A percentile compares a stretch with the other conserved stretches of the same genome.
These are phyloP conservation scores for Saccharomycopsis olivae DNA, from an alignment of 805 yeast genomes.

Conservation along the genomic window DNA sequence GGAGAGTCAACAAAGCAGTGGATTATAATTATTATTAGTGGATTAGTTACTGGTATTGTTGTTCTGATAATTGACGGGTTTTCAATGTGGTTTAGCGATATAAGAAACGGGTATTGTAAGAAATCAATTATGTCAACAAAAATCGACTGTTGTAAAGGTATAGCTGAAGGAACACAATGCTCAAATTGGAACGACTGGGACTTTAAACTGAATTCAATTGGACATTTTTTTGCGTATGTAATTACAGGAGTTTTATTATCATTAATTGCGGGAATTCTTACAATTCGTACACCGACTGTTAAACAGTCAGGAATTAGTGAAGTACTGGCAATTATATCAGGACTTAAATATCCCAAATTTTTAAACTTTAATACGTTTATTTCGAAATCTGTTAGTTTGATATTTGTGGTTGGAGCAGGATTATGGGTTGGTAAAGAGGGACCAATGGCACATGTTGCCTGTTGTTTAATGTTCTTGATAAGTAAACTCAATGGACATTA, in stretches of 20 bases:
- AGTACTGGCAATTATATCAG: conserved; percentile 56
- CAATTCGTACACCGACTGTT: conserved; percentile 28
- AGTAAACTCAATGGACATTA: conserved; percentile 7
- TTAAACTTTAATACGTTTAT: conserved; percentile 42
- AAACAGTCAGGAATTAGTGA: conserved; percentile 64
- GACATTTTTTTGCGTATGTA: conserved; percentile 10
- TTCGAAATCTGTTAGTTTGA: conserved; percentile 46
- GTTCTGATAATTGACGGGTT: conserved; percentile 11
- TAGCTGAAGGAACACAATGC: conserved; percentile 13
- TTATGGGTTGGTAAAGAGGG: conserved; percentile 83
- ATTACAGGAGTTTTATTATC: conserved; percentile 3
- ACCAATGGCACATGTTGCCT: conserved; percentile 72
- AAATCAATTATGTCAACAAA: conserved; percentile 7
- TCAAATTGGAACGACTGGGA: conserved; percentile 18
- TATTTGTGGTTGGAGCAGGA: conserved; percentile 64
- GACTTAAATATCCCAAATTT: conserved; percentile 44
- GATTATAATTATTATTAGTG: conserved; percentile 22
- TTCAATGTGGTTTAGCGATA: conserved; percentile 16
- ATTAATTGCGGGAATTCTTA: conserved; percentile 14
- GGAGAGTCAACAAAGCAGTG: too few relatives aligned
- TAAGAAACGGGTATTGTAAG: conserved; percentile 15
- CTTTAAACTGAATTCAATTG: conserved; percentile 7
- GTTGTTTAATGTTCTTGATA: conserved; percentile 41
- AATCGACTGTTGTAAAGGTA: conserved; percentile 20
- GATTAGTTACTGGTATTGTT: conserved; percentile 11